A percentile compares a stretch with the other conserved stretches of the same genome.
Evolutionary conservation across 2,329 filamentous ascomycete genomes (phyloP).

Genomic region (Paracoccidioides brasiliensis): DNA sequence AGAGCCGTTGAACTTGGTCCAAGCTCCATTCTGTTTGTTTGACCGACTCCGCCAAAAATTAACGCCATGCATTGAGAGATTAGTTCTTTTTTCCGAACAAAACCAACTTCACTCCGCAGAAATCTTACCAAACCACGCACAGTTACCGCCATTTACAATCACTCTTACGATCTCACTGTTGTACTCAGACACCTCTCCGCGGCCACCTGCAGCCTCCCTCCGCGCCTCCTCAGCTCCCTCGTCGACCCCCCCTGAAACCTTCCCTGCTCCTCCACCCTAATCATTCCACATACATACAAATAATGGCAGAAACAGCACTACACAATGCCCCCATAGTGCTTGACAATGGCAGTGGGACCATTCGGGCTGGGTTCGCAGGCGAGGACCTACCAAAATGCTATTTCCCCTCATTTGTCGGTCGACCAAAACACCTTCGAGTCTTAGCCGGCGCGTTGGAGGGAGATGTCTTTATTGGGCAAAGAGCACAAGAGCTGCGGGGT

Average conservation of each 20-base stretch:
- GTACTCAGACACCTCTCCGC: background rate
- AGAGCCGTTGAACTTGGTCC: slow-evolving; percentile 17
- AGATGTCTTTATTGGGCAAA: slow-evolving; percentile 90
- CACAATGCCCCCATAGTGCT: slow-evolving; percentile 98
- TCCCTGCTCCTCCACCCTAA: slow-evolving; percentile 5
- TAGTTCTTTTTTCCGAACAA: no score
- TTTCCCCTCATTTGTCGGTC: slow-evolving; percentile 93
- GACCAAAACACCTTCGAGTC: slow-evolving; percentile 88
- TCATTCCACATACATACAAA: slow-evolving; percentile 12
- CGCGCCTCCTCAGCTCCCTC: background rate
- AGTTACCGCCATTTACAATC: background rate
- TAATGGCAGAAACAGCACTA: slow-evolving; percentile 54
- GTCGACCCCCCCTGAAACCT: slow-evolving; percentile 4
- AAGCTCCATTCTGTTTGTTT: slow-evolving; percentile 27
- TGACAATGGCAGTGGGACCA: slow-evolving; percentile 96
- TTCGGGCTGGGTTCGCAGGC: slow-evolving; percentile 90
- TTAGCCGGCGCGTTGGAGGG: slow-evolving; percentile 94
- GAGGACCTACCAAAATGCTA: slow-evolving; percentile 93
- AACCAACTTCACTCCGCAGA: background rate
- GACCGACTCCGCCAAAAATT: slow-evolving; percentile 14
- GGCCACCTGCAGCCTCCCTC: background rate
- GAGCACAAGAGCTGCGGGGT: slow-evolving; percentile 79
- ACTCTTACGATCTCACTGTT: background rate
- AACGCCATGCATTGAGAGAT: background rate
- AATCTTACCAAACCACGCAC: background rate